Base-by-base conservation (phyloP, 2,329 filamentous ascomycete species). In the Claviceps paspali region DNA sequence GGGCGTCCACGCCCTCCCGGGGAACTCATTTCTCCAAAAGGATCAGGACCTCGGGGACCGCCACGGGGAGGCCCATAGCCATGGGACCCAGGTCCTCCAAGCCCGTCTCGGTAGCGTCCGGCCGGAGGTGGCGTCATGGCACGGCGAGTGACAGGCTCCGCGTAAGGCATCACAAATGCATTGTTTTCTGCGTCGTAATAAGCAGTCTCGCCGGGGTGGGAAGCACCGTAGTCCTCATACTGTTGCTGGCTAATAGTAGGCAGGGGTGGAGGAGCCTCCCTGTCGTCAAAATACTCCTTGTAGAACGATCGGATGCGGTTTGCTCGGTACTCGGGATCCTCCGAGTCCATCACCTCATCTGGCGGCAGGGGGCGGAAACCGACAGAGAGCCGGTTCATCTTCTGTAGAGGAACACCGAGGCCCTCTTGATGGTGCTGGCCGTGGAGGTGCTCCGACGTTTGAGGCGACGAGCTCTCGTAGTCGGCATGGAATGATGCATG, bases 241-340 rank as follows among this genome's bases (percentile, higher is more conserved):
- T 87, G 82, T 38, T 67, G 54, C 12, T 51, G 47, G 17, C 44
- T 46, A 12, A 21, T 18, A 22, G 3, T 14, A 6, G 57, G 57
- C 48, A 67, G 46, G 1, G 62, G 60, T 19, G 63, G 64, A n/a
- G 59, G 49, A 5, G 54, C 47, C 29, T 59, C 57, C 53, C 76
- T 82, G 29, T 95, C 88, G 47, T 96, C 91, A 49, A 98, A 98
- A 63, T 98, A 98, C 55, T 98, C 91, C 64, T 95, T 95, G 67
- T 98, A 98, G 65, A 98, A 98, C 4, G 91, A 98, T 56, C 91
- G 76, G 47, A 98, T 98, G 41, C 91, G 79, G 65, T 95, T 96
- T 45, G 91, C 91, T 50, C 91, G 77, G 52, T 88, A 79, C 57
- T 96, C 91, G 0, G 91, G 86, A 54, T 95, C 88, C 53, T 96